These are phyloP conservation scores for Calocera cornea DNA, from an alignment of 768 basidiomycete species.

Conservation along the genomic window DNA sequence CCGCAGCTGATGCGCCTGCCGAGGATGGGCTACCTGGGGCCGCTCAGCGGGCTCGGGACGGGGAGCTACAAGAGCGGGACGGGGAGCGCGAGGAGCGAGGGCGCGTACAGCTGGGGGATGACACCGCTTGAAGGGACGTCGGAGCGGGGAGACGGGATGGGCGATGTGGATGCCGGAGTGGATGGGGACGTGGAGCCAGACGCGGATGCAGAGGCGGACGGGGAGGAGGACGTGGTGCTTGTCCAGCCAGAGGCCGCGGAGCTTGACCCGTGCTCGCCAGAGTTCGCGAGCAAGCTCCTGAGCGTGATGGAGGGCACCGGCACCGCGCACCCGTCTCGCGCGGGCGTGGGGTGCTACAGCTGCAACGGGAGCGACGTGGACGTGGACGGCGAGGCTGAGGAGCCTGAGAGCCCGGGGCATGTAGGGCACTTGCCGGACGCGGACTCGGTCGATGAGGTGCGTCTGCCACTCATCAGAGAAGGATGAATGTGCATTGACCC, in stretches of 20 bases:
- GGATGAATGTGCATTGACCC: neutral
- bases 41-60: neutral
- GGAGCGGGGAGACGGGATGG: neutral
- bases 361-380: neutral
- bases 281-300: neutral
- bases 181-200: neutral
- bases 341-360: neutral
- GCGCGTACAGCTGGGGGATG: neutral
- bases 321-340: neutral
- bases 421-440: neutral
- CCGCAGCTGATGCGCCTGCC: neutral
- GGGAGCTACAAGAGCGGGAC: neutral
- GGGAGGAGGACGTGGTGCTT: neutral
- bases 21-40: neutral
- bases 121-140: neutral
- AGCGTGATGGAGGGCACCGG: neutral
- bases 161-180: neutral
- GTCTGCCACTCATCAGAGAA: neutral
- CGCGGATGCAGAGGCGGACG: neutral
- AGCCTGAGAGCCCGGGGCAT: slow-evolving; percentile 1
- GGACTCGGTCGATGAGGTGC: neutral
- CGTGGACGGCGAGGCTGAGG: neutral
- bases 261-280: neutral
- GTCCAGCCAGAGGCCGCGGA: neutral
- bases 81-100: neutral